Conservation (phyloP, 2,329 filamentous ascomycete genomes). For the Neofusicoccum sp. region DNA sequence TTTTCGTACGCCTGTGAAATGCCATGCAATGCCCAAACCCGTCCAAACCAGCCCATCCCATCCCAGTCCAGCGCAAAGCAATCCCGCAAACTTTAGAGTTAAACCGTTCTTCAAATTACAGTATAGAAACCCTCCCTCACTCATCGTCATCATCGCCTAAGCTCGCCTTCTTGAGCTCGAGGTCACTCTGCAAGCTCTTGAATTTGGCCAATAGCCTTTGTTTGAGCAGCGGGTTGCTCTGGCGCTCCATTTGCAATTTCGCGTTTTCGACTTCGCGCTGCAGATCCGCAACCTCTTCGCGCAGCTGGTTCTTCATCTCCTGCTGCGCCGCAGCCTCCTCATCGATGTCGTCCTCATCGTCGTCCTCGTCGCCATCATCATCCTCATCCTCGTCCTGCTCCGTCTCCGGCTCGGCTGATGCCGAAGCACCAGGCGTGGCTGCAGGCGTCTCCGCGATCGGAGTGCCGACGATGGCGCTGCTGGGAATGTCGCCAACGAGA, state of each 20-base stretch:
- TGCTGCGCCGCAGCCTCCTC: constrained; percentile 55
- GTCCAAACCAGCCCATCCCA: not conserved
- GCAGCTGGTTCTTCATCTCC: constrained; percentile 50
- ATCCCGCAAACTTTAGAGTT: no score
- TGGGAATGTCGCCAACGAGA: constrained; percentile 29
- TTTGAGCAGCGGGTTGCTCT: constrained; percentile 53
- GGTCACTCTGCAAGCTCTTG: constrained; percentile 54
- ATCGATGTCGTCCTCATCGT: constrained; percentile 48
- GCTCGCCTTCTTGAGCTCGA: constrained; percentile 54
- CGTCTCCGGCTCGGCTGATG: constrained; percentile 25
- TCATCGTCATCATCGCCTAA: constrained; percentile 26
- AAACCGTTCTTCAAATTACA: no score
- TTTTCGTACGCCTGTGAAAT: no score
- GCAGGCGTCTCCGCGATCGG: constrained; percentile 32
- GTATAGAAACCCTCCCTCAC: not conserved
- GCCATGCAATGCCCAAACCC: no score
- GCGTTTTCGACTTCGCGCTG: constrained; percentile 52
- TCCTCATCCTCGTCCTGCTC: constrained; percentile 34
- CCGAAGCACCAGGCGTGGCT: constrained; percentile 30
- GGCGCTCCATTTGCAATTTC: constrained; percentile 45
- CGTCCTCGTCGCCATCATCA: constrained; percentile 50
- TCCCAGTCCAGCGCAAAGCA: not conserved
- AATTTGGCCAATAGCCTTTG: constrained; percentile 53
- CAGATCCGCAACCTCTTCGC: constrained; percentile 59
- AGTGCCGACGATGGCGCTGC: constrained; percentile 16